Base-by-base conservation (phyloP, 305 asterid species). In the Rubia balearica region DNA sequence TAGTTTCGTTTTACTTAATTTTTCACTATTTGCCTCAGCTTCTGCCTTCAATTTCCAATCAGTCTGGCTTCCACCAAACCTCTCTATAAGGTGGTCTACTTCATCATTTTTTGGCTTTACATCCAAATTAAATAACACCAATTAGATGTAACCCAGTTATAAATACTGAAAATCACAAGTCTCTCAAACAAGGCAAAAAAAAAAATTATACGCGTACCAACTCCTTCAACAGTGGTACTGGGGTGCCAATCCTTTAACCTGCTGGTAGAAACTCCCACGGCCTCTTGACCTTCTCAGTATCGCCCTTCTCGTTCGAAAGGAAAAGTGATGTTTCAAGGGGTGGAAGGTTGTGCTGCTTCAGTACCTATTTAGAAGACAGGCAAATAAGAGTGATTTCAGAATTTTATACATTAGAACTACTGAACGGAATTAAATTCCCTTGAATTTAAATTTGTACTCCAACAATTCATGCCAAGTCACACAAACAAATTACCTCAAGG, bases 61-160 rank as follows among this genome's bases (percentile, higher is more conserved):
- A 69, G 96, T 90, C 82, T 94, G 98, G 80, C 98, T 94, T 76
- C 98, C 96, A 73, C 97, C 88, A 82, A 83, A 94, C 78, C 85
- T 86, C 61, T 75, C 80, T 72, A 93, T 80, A 72, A 76, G 88
- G 73, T 62, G 74, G 43, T 76, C 91, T 59, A 88, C 89, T 67
- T 94, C 96, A 55, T 88, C 93, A 56, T 88, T 91, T 83, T 82
- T 85, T 97, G 91, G 89, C 80, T 85, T 14, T 75, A 71, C 46
- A 75, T 22, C 30, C 70, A 74, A 68, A 61, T 69, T 61, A 72
- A 80, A 49, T 72, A 74, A 67, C 40, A 36, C 69, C 67, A 12
- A 22, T 38, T n/a, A 42, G 27, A 69, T 46, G 72, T 65, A 71
- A 49, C 38, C 51, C 61, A 27, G 57, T 55, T 57, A 67, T 42